Conservation (phyloP, 768 basidiomycete species). For the Lactarius hengduanensis region DNA sequence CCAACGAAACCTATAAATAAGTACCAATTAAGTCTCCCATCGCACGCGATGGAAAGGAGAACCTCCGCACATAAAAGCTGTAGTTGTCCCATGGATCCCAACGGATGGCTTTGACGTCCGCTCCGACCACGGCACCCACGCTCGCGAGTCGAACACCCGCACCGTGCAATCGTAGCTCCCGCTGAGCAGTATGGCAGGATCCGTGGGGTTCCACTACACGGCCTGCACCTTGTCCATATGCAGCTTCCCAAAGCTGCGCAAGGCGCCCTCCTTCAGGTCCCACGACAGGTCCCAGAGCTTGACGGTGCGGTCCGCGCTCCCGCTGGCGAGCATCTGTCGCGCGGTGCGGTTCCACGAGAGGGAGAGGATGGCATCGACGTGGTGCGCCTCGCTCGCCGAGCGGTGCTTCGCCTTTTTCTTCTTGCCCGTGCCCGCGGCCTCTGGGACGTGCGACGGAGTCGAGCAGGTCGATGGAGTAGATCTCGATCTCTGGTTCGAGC, state of each 20-base stretch:
- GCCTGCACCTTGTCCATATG: slow-evolving; percentile 96
- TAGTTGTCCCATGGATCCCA: slow-evolving; percentile 96
- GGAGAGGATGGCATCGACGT: slow-evolving; percentile 91
- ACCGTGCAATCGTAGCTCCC: slow-evolving; percentile 95
- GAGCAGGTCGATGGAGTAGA: slow-evolving; percentile 93
- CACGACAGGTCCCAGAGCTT: slow-evolving; percentile 96
- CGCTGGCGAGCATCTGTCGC: slow-evolving; percentile 87
- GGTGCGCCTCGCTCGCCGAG: slow-evolving; percentile 59
- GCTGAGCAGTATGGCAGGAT: slow-evolving; percentile 87
- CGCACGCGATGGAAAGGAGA: slow-evolving; percentile 6
- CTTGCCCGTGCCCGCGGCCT: slow-evolving; percentile 87
- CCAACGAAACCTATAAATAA: slow-evolving; percentile 73
- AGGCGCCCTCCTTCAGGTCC: slow-evolving; percentile 59
- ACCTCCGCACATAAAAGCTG: slow-evolving; percentile 73
- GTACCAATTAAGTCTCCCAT: too few species aligned
- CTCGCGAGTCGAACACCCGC: slow-evolving; percentile 87
- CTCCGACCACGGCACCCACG: slow-evolving; percentile 81
- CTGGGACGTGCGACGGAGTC: slow-evolving; percentile 86
- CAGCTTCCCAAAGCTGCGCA: slow-evolving; percentile 76
- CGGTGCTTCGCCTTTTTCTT: slow-evolving; percentile 86
- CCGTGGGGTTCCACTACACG: slow-evolving; percentile 90
- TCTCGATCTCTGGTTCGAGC: slow-evolving; percentile 96
- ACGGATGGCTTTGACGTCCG: slow-evolving; percentile 91
- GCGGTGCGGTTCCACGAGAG: slow-evolving; percentile 91
- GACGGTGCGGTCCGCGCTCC: slow-evolving; percentile 92